Percentiles rank a stretch among this genome's conserved stretches.
phyloP scores from a whole-genome alignment of 441 rosid genomes.

The Lepidium campestre region DNA sequence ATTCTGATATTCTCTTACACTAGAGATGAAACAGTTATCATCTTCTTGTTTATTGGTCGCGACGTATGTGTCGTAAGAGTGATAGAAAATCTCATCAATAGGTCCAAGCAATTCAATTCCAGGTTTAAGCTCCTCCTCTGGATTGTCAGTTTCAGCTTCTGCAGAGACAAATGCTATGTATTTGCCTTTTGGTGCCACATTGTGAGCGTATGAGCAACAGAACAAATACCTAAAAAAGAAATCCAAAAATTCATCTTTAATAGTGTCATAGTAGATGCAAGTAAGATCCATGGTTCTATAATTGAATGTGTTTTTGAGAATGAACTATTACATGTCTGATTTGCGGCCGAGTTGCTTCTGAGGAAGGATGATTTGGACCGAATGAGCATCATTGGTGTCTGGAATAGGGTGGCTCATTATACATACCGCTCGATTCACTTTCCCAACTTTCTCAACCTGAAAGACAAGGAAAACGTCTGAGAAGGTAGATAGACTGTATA shows the following conservation, averaged over 20 bases:
- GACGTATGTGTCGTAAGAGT: conserved; percentile 51
- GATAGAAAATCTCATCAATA: conserved; percentile 54
- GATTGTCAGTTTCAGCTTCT: conserved; percentile 64
- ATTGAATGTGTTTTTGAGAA: neutral
- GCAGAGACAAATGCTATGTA: conserved; percentile 66
- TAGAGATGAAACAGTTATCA: conserved; percentile 61
- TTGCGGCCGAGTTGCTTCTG: conserved; percentile 74
- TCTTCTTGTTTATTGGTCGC: conserved; percentile 39
- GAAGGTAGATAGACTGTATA: neutral
- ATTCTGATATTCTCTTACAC: conserved; percentile 30
- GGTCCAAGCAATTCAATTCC: conserved; percentile 60
- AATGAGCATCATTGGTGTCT: conserved; percentile 54
- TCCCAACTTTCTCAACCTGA: conserved; percentile 54
- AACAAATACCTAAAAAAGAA: conserved; percentile 51
- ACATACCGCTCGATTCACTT: conserved; percentile 63
- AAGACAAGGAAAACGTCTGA: neutral
- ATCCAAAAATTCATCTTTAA: neutral
- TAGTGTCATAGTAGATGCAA: neutral
- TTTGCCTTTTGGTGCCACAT: conserved; percentile 65
- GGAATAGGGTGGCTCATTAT: conserved; percentile 79
- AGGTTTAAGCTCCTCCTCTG: conserved; percentile 59
- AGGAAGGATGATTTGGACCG: conserved; percentile 68
- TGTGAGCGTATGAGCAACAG: conserved; percentile 74
- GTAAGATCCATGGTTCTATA: neutral
- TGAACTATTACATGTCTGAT: conserved; percentile 55